phyloP scores from a whole-genome alignment of 768 basidiomycete genomes.

The Plicaturopsis crispa region DNA sequence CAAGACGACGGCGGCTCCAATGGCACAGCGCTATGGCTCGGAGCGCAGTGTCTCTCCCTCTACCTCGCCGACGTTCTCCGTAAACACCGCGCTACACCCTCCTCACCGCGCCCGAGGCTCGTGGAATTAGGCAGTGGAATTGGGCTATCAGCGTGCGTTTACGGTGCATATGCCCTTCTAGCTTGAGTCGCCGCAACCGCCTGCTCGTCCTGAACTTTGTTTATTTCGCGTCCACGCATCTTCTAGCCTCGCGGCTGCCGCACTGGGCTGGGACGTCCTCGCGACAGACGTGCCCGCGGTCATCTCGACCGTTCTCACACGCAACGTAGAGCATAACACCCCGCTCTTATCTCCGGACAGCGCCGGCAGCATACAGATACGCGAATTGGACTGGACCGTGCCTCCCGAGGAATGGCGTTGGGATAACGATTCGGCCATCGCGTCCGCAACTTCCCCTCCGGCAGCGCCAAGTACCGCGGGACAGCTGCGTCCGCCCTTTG shows the following conservation, averaged over 20 bases:
- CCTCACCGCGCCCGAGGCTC: background rate
- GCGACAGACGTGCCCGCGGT: constrained; percentile 70
- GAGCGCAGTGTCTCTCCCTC: constrained; percentile 64
- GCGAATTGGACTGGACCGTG: constrained; percentile 67
- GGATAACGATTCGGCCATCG: constrained; percentile 31
- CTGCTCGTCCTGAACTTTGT: background rate
- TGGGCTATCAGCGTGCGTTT: constrained; percentile 65
- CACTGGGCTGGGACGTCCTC: constrained; percentile 69
- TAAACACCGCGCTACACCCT: constrained; percentile 9
- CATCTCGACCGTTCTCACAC: constrained; percentile 50
- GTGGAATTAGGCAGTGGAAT: constrained; percentile 76
- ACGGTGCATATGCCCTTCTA: constrained; percentile 1
- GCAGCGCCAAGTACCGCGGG: constrained; percentile 8
- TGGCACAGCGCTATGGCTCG: constrained; percentile 82
- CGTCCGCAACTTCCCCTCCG: constrained; percentile 18
- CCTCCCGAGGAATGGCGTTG: constrained; percentile 49
- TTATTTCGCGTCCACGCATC: constrained; percentile 6
- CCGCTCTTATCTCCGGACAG: constrained; percentile 16
- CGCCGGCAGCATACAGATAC: constrained; percentile 46
- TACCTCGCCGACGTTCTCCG: constrained; percentile 46
- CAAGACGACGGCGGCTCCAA: constrained; percentile 56
- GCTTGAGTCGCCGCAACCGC: no score
- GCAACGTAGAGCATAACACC: constrained; percentile 52
- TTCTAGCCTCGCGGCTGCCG: constrained; percentile 51
- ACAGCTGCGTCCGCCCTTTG: constrained; percentile 48